A percentile compares a stretch with the other conserved stretches of the same genome.
These are phyloP conservation scores for Erucastrum elatum DNA, from an alignment of 345 rosid genomes.

Conservation along the genomic window DNA sequence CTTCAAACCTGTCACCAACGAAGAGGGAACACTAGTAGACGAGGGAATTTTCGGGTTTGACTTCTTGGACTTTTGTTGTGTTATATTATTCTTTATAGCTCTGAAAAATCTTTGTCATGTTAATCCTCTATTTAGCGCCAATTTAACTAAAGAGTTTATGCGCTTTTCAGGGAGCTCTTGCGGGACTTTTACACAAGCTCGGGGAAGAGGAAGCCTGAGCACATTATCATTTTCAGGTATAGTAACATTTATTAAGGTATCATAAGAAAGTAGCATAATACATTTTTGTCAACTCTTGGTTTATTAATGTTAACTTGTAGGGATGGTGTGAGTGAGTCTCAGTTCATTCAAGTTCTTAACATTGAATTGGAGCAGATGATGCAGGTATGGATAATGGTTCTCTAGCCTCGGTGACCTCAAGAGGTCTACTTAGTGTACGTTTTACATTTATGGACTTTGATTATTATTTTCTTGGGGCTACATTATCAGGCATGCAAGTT, in stretches of 20 bases:
- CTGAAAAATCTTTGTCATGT: not conserved
- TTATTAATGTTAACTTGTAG: conserved; percentile 40
- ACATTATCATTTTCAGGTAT: conserved; percentile 85
- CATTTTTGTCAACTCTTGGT: not conserved
- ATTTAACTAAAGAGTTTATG: not conserved
- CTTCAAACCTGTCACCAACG: conserved; percentile 54
- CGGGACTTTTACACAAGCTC: conserved; percentile 75
- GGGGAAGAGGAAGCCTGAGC: conserved; percentile 73
- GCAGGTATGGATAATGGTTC: conserved; percentile 50
- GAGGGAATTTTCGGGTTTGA: conserved; percentile 56
- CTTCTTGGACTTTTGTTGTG: not conserved
- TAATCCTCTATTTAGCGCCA: not conserved
- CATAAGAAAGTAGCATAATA: not conserved
- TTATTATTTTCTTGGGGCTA: not conserved
- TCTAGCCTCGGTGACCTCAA: too few species aligned
- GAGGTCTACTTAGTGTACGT: not conserved
- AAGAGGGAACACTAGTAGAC: conserved; percentile 30
- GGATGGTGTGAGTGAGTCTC: conserved; percentile 97
- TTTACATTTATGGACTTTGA: not conserved
- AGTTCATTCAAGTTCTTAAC: conserved; percentile 83
- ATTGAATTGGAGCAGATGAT: conserved; percentile 78
- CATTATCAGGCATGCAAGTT: conserved; percentile 78
- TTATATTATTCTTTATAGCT: not conserved
- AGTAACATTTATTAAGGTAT: not conserved
- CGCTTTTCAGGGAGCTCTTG: conserved; percentile 61